Evolutionary conservation across 139 green algal genomes (phyloP), one percentile per base, ranked within the genome.

Genomic region (Axilococcus clingmanii): DNA sequence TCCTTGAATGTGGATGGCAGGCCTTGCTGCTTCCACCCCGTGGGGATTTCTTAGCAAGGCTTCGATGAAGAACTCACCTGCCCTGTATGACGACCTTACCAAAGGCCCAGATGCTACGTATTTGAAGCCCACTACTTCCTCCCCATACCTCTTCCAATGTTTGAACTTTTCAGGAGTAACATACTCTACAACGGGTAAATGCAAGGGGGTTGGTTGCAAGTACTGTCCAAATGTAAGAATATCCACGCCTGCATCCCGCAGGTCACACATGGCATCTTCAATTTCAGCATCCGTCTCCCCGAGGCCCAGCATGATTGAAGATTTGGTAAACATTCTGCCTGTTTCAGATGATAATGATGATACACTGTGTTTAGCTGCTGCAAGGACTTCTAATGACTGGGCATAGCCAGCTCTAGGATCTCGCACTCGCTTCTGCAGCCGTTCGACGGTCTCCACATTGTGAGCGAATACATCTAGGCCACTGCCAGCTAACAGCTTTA

Each of bases 391-490:
- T 48, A 89, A 38, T 22, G 55, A 68, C 77, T 96, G 91, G 19
- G 87, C 43, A 66, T 93, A 97, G 19, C 52, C 61, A 12, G 91
- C 90, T 3, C 90, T 76, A 0, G 76, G 60, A 66, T 97, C 90
- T 12, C 90, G 73, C 29, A 96, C 86, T 0, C 84, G 54, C 32
- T 56, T 62, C 66, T 90, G 77, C 62, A 65, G 3, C 5, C 81
- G 71, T 58, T 97, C 89, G 24, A 97, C 92, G 20, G 92, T 99
- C 71, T 99, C 92, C 31, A 99, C 76, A 71, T 99, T 99, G 81
- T 99, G 91, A 0, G 92, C 92, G 74, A 91, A 97, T 28, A 99
- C 92, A 57, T 99, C 91, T 44, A 99, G 76, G 0, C 92, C 92
- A 3, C 65, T 86, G 4, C 28, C 25, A 3, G 85, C 87, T 33